Base-by-base conservation (phyloP, 2,329 filamentous ascomycete genomes). In the Anthostomella pinea region DNA sequence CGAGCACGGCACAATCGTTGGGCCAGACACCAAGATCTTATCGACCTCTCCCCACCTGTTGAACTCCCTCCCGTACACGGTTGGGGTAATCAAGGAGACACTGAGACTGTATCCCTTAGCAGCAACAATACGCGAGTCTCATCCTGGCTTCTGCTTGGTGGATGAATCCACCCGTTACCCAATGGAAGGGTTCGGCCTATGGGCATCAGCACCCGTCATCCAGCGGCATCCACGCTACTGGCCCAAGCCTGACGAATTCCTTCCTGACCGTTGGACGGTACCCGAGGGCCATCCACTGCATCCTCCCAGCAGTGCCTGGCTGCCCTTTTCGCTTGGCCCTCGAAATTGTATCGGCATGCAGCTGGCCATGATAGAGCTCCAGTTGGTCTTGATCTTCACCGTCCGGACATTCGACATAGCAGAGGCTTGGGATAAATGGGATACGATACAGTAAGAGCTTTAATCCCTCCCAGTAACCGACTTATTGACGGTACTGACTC, bases 271-370 rank as follows among this genome's bases (percentile, higher is more conserved):
- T 20, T 57, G 56, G 39, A 40, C 53, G 5, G 46, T 35, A 2
- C 50, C 37, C 2, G 48, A 51, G 25, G 45, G 45, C 11, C 41
- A 52, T 13, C 40, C 46, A 11, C 37, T 54, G 6, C 41, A 52
- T 19, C 44, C 49, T n/a, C 14, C 8, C n/a, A 45, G 46, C 17
- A 64, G 69, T 36, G 71, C 72, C 1, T 79, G 66, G 64, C 58
- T 71, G 3, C 65, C 72, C 0, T 81, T 80, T 48, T 67, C 68
- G 28, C 60, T 68, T 14, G 75, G 75, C 0, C 68, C 69, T 3
- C 54, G 75, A 5, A 72, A 69, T 25, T 81, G 76, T 40, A 68
- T 80, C 16, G 77, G 75, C 0, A 70, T 78, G 53, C 67, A 74
- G 41, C 57, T 80, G 25, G 76, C 70, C 1, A 65, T 74, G 57